Evolutionary conservation across 129 eudicot genomes (phyloP), one percentile per base, ranked within the genome.

Genomic region (Centaurea solstitialis): DNA sequence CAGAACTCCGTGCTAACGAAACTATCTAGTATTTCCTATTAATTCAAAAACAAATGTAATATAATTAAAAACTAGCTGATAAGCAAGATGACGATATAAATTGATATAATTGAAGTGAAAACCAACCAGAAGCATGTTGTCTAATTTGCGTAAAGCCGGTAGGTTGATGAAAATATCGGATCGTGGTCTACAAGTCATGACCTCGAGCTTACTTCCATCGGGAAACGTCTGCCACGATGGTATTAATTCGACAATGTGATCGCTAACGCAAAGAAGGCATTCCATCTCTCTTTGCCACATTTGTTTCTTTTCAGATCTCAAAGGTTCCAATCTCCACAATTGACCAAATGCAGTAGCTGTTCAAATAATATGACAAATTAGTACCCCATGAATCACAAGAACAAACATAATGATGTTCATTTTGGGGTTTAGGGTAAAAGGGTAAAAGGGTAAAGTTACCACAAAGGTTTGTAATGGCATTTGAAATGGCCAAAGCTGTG

Each of bases 281-380:
- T 95, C 95, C 93, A 94, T 92, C 83, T 94, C 98, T 86, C 94
- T 87, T 73, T 82, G 89, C 98, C 98, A 94, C 96, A 92, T 94
- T 50, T 79, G 82, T 85, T 89, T 94, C 91, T 94, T 94, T 64
- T 94, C 93, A 11, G 77, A 43, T 38, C 91, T 87, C 87, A 94
- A 78, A 11, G 98, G 98, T 57, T 90, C 97, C 70, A 94, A 77
- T 74, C 98, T 94, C 98, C 98, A 94, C 62, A 94, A 70, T 64
- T 94, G 97, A 67, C 98, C 98, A 83, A 90, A 94, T 79, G 93
- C 91, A 35, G 93, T 83, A 59, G 98, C 99, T 95, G 83, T 70
- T 79, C 6, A 62, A 7, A 35, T 41, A 73, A 22, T 22, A 45
- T 12, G 45, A n/a, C 1, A 79, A 76, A 28, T 65, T 37, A 45